Evolutionary conservation across 371 early-diverging fungal species (phyloP), one percentile per base, ranked within the genome.

Genomic region (Fennellomyces sp.): DNA sequence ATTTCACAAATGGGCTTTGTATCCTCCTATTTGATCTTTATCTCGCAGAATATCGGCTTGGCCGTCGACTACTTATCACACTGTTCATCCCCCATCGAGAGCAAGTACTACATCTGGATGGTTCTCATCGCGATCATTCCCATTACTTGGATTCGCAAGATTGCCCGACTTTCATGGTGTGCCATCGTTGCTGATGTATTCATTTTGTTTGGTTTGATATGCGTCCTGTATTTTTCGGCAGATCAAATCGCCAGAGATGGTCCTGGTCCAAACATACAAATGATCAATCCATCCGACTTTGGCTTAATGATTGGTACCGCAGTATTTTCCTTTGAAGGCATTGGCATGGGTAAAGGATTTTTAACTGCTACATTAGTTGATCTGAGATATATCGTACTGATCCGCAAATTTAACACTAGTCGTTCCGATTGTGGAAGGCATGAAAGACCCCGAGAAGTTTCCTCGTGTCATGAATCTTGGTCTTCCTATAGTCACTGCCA

Each of bases 311-410:
- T 94, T 36, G 94, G 94, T 19, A 94, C 94, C 17, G 91, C 94
- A 42, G 88, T 94, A 56, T 94, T 90, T 75, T 87, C 92, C 13
- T 94, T 90, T 69, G 94, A 94, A 74, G 94, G 94, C 48, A 88
- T 92, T 45, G 73, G 69, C 25, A 70, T 73, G 71, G 70, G 64
- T 64, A 63, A 33, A 52, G 27, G 26, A 26, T 13, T 55, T 26
- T 55, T 21, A n/a, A n/a, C n/a, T n/a, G n/a, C n/a, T n/a, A n/a
- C n/a, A n/a, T n/a, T n/a, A n/a, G n/a, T n/a, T n/a, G n/a, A n/a
- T n/a, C n/a, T n/a, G n/a, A n/a, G n/a, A n/a, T n/a, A n/a, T 60
- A 27, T 39, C 50, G 7, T 63, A 21, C 49, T n/a, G n/a, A n/a
- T n/a, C n/a, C n/a, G n/a, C n/a, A n/a, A n/a, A n/a, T n/a, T n/a